These are phyloP conservation scores for Emericellopsis atlantica DNA, from an alignment of 2,329 filamentous ascomycete species.

Conservation along the genomic window DNA sequence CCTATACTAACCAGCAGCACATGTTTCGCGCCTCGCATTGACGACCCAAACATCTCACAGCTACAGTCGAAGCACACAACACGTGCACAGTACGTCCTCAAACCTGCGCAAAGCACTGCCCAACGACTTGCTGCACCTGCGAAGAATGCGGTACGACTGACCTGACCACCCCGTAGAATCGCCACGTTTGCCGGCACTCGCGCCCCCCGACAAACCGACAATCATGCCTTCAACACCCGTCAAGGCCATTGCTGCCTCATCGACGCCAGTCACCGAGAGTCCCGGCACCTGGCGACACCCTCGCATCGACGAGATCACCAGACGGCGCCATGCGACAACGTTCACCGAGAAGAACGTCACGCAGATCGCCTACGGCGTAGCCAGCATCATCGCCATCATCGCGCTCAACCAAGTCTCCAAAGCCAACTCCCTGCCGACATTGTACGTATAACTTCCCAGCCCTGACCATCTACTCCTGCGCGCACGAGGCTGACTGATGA, in stretches of 20 bases:
- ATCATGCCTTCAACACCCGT: constrained; percentile 24
- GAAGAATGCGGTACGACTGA: neutral
- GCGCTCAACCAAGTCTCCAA: no score
- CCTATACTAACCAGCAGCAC: no score
- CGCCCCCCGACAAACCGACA: neutral
- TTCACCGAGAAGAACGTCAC: constrained; percentile 70
- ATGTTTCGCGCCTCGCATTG: no score
- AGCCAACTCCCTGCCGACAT: no score
- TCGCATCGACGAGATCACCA: constrained; percentile 73
- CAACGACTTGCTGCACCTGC: constrained; percentile 7
- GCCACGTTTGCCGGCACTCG: neutral
- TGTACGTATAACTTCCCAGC: neutral
- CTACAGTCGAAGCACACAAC: no score
- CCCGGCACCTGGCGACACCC: constrained; percentile 88
- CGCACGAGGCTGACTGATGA: neutral
- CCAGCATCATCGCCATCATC: constrained; percentile 25
- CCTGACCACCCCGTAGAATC: neutral
- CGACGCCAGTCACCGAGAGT: constrained; percentile 30
- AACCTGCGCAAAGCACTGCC: neutral
- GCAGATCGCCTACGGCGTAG: constrained; percentile 55
- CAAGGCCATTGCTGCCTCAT: constrained; percentile 21
- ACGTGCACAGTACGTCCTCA: no score
- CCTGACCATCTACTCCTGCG: no score
- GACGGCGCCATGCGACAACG: constrained; percentile 62
- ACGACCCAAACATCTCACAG: no score